phyloP scores from a whole-genome alignment of 306 rosid genomes.

The Corylus heterophylla region DNA sequence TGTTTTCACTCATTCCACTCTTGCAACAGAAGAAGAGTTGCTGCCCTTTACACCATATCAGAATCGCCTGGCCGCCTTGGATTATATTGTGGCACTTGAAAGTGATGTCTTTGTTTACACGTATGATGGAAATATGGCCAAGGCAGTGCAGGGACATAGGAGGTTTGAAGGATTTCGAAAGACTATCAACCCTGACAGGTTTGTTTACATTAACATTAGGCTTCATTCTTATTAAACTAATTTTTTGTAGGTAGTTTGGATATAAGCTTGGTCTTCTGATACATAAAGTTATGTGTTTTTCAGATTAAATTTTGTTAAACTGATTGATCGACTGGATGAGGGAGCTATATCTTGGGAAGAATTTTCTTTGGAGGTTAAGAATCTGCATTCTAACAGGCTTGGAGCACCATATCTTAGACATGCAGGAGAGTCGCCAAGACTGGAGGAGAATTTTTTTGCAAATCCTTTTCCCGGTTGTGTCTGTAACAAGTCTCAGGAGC shows the following conservation, averaged over 20 bases:
- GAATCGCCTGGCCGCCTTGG: constrained; percentile 96
- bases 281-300: constrained; percentile 16
- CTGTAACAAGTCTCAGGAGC: constrained; percentile 61
- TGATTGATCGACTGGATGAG: constrained; percentile 65
- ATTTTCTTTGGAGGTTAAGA: constrained; percentile 59
- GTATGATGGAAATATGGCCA: constrained; percentile 98
- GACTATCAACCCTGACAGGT: constrained; percentile 96
- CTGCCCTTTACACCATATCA: constrained; percentile 77
- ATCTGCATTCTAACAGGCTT: constrained; percentile 61
- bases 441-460: constrained; percentile 90
- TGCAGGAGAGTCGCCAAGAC: constrained; percentile 73
- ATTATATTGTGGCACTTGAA: constrained; percentile 80
- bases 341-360: constrained; percentile 61
- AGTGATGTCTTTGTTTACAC: constrained; percentile 95
- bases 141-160: constrained; percentile 97
- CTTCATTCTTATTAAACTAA: not conserved
- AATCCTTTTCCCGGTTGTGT: constrained; percentile 94
- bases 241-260: not conserved
- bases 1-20: constrained; percentile 76
- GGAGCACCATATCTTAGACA: constrained; percentile 80
- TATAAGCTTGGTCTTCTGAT: constrained; percentile 8
- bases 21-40: constrained; percentile 82
- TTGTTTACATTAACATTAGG: constrained; percentile 7
- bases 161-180: constrained; percentile 86
- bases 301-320: constrained; percentile 75